Conservation (phyloP, 2,329 filamentous ascomycete genomes). For the Fusarium phyllophilum region DNA sequence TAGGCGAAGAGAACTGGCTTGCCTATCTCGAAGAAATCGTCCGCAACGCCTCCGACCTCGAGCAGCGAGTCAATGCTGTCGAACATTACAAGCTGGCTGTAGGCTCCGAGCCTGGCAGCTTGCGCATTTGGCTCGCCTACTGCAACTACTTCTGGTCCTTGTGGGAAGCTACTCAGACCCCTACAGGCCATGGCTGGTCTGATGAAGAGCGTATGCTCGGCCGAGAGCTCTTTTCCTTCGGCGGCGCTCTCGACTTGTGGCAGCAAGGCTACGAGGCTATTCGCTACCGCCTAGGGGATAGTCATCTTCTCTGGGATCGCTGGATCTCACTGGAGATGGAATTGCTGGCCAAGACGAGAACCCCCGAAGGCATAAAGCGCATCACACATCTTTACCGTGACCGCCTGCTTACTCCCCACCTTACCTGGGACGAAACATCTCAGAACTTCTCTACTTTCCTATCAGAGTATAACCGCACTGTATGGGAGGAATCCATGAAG, state of each 20-base stretch:
- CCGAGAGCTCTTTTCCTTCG: slow-evolving; percentile 76
- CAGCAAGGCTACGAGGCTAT: slow-evolving; percentile 77
- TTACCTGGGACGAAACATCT: slow-evolving; percentile 78
- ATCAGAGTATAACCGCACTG: slow-evolving; percentile 73
- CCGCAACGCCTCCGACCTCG: slow-evolving; percentile 67
- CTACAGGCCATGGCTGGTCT: slow-evolving; percentile 63
- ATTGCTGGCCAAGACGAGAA: slow-evolving; percentile 67
- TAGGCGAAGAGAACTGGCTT: slow-evolving; percentile 82
- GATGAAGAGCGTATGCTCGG: slow-evolving; percentile 76
- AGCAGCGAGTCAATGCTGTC: slow-evolving; percentile 74
- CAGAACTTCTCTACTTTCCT: slow-evolving; percentile 80
- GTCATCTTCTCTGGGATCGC: slow-evolving; percentile 81
- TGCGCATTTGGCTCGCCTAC: slow-evolving; percentile 80
- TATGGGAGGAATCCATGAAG: slow-evolving; percentile 80
- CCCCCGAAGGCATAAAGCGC: slow-evolving; percentile 67
- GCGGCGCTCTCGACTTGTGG: slow-evolving; percentile 74
- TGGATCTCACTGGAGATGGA: slow-evolving; percentile 79
- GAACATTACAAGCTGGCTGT: slow-evolving; percentile 78
- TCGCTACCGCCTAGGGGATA: slow-evolving; percentile 79
- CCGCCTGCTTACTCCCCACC: slow-evolving; percentile 77
- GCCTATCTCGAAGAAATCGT: slow-evolving; percentile 80
- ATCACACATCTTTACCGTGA: slow-evolving; percentile 76
- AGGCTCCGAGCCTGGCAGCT: slow-evolving; percentile 76
- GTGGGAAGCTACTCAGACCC: slow-evolving; percentile 69
- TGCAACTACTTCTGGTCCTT: slow-evolving; percentile 82